Percentiles rank a stretch among this genome's conserved stretches.
phyloP scores from a whole-genome alignment of 805 yeast genomes.

The Nakazawaea populi region DNA sequence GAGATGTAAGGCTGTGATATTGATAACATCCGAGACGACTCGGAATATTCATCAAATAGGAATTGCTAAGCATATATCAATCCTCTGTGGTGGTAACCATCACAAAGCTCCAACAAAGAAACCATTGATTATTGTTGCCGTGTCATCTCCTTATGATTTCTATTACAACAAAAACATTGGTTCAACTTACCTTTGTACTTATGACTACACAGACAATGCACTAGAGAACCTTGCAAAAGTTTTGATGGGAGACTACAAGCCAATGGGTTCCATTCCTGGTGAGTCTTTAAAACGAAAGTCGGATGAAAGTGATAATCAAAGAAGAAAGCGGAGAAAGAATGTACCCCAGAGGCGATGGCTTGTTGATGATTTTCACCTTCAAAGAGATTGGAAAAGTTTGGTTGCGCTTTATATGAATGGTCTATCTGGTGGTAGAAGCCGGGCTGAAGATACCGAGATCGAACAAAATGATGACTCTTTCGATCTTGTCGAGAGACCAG shows the following conservation, averaged over 20 bases:
- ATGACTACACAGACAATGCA: conserved; percentile 51
- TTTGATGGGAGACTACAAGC: conserved; percentile 45
- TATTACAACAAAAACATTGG: conserved; percentile 49
- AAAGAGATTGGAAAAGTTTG: conserved; percentile 45
- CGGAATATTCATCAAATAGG: conserved; percentile 59
- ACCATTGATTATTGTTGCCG: conserved; percentile 54
- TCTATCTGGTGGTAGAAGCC: conserved; percentile 14
- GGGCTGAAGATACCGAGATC: neutral
- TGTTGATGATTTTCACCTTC: conserved; percentile 47
- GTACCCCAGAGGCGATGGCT: conserved; percentile 36
- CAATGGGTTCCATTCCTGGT: conserved; percentile 55
- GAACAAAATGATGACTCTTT: neutral
- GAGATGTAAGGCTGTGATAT: conserved; percentile 42
- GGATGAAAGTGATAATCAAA: neutral
- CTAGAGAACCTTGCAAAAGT: conserved; percentile 43
- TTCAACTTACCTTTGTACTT: conserved; percentile 52
- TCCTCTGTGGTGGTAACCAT: conserved; percentile 41
- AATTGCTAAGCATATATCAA: conserved; percentile 49
- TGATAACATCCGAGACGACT: conserved; percentile 52
- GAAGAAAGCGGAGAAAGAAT: conserved; percentile 13
- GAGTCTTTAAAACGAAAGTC: conserved; percentile 21
- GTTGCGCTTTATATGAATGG: conserved; percentile 37
- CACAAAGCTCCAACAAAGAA: conserved; percentile 28
- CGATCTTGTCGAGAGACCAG: conserved; percentile 17
- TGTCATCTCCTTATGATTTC: conserved; percentile 59